A percentile compares a stretch with the other conserved stretches of the same genome.
phyloP scores from a whole-genome alignment of 176 grass and related monocot species.

The Phoenix roebelenii region DNA sequence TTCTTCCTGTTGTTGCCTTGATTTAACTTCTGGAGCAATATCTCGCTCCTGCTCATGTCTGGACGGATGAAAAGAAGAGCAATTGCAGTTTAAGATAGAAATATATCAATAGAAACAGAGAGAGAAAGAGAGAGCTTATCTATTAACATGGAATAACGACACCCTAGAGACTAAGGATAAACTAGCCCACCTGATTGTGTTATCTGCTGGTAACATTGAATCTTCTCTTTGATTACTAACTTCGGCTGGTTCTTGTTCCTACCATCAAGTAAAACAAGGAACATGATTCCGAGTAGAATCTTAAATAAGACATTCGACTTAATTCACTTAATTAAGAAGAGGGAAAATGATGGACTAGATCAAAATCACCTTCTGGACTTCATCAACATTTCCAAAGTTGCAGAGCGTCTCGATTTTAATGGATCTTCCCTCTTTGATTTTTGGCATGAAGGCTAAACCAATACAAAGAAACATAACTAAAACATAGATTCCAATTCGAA shows the following conservation, averaged over 20 bases:
- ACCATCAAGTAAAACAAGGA: slow-evolving; percentile 9
- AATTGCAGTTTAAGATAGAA: no score
- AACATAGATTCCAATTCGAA: not conserved
- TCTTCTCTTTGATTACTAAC: slow-evolving; percentile 16
- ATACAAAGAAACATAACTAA: not conserved
- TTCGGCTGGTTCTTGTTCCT: slow-evolving; percentile 13
- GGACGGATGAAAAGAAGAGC: not conserved
- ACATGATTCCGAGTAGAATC: not conserved
- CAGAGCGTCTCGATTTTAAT: slow-evolving; percentile 47
- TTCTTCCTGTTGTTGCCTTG: slow-evolving; percentile 9
- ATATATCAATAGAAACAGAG: no score
- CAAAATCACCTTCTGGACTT: slow-evolving; percentile 38
- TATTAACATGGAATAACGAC: no score
- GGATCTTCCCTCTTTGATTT: slow-evolving; percentile 58
- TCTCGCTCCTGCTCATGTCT: slow-evolving; percentile 11
- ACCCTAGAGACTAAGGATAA: no score
- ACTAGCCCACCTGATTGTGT: slow-evolving; percentile 4
- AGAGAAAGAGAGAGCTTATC: no score
- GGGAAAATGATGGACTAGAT: no score
- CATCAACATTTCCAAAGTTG: slow-evolving; percentile 41
- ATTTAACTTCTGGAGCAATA: not conserved
- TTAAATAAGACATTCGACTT: no score
- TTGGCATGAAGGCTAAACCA: slow-evolving; percentile 57
- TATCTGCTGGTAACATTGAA: not conserved
- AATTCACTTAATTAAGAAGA: no score